Percentiles rank a stretch among this genome's conserved stretches.
Evolutionary conservation across 768 basidiomycete species (phyloP).

Genomic region (Asterophora parasitica): DNA sequence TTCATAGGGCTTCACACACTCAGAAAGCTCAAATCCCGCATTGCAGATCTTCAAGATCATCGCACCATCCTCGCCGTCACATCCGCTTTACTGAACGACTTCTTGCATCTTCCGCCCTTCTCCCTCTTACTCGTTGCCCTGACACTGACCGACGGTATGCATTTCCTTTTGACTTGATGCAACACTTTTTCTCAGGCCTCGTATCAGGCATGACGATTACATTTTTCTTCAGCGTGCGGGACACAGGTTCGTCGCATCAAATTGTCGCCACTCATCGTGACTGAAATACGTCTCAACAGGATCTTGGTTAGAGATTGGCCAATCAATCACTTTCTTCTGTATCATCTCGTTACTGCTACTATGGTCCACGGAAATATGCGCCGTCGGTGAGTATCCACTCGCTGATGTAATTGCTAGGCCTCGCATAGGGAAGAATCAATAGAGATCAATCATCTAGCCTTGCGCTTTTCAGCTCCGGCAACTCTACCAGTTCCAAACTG

Average conservation of each 20-base stretch:
- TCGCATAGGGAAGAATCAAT: not conserved
- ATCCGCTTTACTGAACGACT: conserved; percentile 65
- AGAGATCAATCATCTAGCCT: no score
- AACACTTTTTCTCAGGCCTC: conserved; percentile 2
- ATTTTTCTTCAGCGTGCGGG: conserved; percentile 81
- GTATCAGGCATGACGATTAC: conserved; percentile 69
- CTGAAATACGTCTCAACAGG: conserved; percentile 32
- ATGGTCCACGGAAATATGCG: conserved; percentile 76
- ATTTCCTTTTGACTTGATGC: not conserved
- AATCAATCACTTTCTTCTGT: conserved; percentile 84
- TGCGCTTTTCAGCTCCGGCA: conserved; percentile 2
- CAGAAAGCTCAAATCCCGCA: not conserved
- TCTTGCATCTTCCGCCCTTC: conserved; percentile 68
- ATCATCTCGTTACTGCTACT: conserved; percentile 75
- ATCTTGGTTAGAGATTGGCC: conserved; percentile 87
- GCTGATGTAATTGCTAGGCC: conserved; percentile 27
- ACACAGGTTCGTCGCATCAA: conserved; percentile 48
- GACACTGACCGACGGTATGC: conserved; percentile 63
- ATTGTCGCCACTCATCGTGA: no score
- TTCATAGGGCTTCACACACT: not conserved
- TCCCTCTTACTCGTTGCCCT: conserved; percentile 76
- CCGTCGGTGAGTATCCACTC: conserved; percentile 69
- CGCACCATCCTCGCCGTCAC: conserved; percentile 63
- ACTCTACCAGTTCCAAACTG: conserved; percentile 6
- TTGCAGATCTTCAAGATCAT: conserved; percentile 76